These are phyloP conservation scores for Karstenula rhodostoma DNA, from an alignment of 2,329 filamentous ascomycete species.

Conservation along the genomic window DNA sequence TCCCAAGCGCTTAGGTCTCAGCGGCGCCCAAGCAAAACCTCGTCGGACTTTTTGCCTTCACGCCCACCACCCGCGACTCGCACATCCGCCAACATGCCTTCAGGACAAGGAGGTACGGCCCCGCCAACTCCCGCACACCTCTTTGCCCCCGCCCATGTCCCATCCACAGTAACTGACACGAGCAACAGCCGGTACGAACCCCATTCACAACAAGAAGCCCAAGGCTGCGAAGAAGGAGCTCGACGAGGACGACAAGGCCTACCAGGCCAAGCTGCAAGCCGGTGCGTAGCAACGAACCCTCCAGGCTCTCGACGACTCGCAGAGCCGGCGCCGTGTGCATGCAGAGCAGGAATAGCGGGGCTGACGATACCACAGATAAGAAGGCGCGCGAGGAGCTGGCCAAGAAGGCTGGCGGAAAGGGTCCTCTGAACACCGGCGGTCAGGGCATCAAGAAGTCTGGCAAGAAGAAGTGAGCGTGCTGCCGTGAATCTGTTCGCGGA, in stretches of 20 bases:
- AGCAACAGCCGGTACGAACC: conserved; percentile 58
- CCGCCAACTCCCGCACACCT: not conserved
- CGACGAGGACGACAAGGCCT: conserved; percentile 87
- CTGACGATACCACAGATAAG: conserved; percentile 52
- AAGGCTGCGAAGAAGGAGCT: conserved; percentile 81
- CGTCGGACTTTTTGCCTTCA: conserved; percentile 6
- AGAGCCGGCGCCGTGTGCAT: no score
- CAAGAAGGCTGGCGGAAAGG: conserved; percentile 75
- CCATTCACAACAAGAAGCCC: conserved; percentile 75
- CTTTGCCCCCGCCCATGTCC: not conserved
- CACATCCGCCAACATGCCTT: conserved; percentile 54
- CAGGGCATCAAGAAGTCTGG: conserved; percentile 98
- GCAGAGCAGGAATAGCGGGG: not conserved
- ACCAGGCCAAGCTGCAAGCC: conserved; percentile 82
- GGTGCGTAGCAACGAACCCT: conserved; percentile 64
- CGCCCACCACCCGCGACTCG: conserved; percentile 10
- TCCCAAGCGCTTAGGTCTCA: conserved; percentile 22
- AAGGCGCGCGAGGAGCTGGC: conserved; percentile 73
- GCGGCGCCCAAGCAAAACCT: conserved; percentile 14
- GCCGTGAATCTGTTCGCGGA: not conserved
- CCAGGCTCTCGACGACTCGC: not conserved
- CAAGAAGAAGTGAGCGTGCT: conserved; percentile 74
- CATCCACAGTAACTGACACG: not conserved
- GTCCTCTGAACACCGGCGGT: conserved; percentile 81
- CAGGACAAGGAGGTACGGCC: conserved; percentile 58